Evolutionary conservation across 768 basidiomycete species (phyloP).

Genomic region (Mrakia blollopis): DNA sequence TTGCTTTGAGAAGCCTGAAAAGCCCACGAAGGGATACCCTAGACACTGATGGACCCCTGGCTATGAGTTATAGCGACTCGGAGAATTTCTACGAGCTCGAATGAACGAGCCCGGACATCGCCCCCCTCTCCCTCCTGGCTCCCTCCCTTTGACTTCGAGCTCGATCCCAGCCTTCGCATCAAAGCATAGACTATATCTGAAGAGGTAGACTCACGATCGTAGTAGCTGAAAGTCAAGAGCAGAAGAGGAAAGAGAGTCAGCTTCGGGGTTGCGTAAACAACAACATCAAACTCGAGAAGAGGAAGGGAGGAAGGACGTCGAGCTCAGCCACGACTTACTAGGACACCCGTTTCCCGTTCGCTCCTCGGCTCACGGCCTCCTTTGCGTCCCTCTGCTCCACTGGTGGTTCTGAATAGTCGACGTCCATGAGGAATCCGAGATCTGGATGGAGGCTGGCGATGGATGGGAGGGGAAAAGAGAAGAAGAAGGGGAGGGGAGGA

Average conservation of each 20-base stretch:
- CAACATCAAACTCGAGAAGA: not conserved
- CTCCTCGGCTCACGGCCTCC: not conserved
- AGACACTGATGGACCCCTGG: too few species aligned
- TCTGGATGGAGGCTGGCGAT: not conserved
- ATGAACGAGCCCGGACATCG: too few species aligned
- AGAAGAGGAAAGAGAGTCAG: not conserved
- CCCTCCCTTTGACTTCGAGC: too few species aligned
- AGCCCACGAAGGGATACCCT: too few species aligned
- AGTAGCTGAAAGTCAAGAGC: slow-evolving; percentile 17
- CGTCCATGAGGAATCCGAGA: not conserved
- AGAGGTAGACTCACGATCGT: slow-evolving; percentile 20
- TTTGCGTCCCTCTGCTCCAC: not conserved
- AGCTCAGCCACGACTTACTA: not conserved
- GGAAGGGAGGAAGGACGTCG: not conserved
- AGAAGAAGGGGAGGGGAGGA: not conserved
- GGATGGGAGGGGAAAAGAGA: not conserved
- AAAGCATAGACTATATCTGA: not conserved
- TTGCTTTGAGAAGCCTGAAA: too few species aligned
- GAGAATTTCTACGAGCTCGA: too few species aligned
- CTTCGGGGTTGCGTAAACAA: not conserved
- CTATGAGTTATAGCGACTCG: too few species aligned
- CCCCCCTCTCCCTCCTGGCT: not conserved
- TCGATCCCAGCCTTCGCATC: not conserved
- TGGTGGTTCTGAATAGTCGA: not conserved
- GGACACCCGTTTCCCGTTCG: not conserved